Evolutionary conservation across 345 rosid genomes (phyloP).

Genomic region (Ricinus communis): DNA sequence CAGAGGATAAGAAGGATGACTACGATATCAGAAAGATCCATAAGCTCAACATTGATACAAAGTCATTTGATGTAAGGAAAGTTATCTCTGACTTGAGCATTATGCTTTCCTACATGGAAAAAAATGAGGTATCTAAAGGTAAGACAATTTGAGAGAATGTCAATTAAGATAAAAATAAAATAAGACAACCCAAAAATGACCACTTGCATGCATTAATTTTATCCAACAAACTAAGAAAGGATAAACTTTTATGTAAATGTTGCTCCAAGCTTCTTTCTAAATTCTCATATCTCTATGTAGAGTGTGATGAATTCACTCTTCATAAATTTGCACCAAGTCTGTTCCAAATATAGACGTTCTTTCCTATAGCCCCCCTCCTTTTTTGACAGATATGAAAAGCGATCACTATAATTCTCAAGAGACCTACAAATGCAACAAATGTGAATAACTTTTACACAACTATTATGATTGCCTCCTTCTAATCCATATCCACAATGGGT

Average conservation of each 20-base stretch:
- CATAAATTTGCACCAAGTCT: not conserved
- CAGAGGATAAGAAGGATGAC: no score
- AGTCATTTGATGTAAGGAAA: not conserved
- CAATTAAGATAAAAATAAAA: not conserved
- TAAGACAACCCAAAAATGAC: not conserved
- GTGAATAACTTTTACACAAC: not conserved
- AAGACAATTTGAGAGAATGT: no score
- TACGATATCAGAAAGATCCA: not conserved
- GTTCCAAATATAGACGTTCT: not conserved
- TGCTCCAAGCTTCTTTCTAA: not conserved
- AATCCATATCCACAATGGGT: not conserved
- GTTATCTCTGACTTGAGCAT: not conserved
- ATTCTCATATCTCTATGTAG: not conserved
- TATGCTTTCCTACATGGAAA: not conserved
- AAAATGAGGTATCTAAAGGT: not conserved
- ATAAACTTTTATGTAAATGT: not conserved
- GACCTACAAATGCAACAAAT: not conserved
- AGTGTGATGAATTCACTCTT: slow-evolving; percentile 1
- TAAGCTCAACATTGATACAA: not conserved
- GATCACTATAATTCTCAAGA: not conserved
- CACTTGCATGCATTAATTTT: not conserved
- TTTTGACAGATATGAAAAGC: not conserved
- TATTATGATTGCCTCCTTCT: not conserved
- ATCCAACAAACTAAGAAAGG: not conserved
- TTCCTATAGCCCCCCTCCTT: not conserved